phyloP scores from a whole-genome alignment of 352 stramenopile genomes.

The Ophiocytium majus region DNA sequence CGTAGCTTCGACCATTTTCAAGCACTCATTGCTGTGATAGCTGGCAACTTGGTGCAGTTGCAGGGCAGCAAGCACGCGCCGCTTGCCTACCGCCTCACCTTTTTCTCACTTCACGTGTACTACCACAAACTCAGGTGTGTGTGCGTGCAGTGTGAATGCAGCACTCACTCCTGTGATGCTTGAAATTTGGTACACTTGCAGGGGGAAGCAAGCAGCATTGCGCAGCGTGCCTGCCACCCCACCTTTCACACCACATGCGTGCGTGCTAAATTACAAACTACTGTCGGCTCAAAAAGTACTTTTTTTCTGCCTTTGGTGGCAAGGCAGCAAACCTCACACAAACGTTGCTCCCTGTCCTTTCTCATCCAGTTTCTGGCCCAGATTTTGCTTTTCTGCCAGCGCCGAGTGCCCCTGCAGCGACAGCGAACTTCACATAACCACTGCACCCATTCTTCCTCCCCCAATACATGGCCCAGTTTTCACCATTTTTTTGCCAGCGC shows the following conservation, averaged over 20 bases:
- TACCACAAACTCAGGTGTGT: no score
- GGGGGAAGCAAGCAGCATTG: not conserved
- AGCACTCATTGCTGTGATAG: not conserved
- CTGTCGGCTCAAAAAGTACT: not conserved
- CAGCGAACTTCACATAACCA: no score
- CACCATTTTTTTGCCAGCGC: no score
- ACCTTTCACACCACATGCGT: not conserved
- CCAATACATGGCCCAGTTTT: no score
- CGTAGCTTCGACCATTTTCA: not conserved
- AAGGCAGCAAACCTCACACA: not conserved
- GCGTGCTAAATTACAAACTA: not conserved
- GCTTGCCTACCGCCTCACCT: not conserved
- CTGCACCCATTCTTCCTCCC: no score
- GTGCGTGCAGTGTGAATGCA: not conserved
- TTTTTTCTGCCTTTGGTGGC: not conserved
- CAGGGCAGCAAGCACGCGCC: no score
- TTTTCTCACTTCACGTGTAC: slow-evolving; percentile 1
- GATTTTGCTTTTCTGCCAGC: not conserved
- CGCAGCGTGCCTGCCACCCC: not conserved
- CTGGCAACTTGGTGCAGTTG: not conserved
- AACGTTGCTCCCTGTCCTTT: not conserved
- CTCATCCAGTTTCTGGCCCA: not conserved
- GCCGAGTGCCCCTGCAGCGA: slow-evolving; percentile 33
- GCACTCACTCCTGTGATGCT: no score
- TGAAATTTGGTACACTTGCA: not conserved